phyloP scores from a whole-genome alignment of 208 protist genomes.

The Acanthamoeba lenticulata region DNA sequence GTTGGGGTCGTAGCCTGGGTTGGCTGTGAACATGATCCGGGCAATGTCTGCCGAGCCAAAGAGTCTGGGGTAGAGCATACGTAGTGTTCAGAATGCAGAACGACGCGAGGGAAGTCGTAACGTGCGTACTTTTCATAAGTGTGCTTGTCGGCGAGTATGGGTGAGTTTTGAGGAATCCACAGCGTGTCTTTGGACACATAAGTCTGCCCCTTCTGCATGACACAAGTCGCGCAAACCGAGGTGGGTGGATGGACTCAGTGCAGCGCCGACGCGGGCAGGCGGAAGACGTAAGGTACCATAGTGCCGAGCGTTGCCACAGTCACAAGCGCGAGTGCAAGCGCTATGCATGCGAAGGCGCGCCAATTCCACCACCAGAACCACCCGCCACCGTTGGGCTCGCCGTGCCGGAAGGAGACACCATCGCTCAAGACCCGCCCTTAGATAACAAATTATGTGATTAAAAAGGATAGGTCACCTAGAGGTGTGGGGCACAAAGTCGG shows the following conservation, averaged over 20 bases:
- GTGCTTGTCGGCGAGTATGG: background rate
- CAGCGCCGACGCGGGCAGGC: background rate
- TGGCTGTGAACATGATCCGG: slow-evolving; percentile 12
- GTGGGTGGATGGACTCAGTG: background rate
- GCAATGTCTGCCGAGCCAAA: background rate
- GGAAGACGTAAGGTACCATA: background rate
- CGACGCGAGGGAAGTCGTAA: background rate
- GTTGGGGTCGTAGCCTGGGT: background rate
- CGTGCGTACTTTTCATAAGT: background rate
- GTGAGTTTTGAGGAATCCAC: background rate
- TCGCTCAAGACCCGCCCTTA: background rate
- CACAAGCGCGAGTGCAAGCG: background rate
- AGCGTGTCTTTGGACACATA: background rate
- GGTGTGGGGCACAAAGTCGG: background rate
- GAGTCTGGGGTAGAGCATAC: background rate
- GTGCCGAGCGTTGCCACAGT: background rate
- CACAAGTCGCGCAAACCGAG: too few species aligned
- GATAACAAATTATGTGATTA: background rate
- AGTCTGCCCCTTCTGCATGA: background rate
- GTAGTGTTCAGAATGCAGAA: background rate
- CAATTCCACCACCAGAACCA: slow-evolving; percentile 28
- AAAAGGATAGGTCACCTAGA: background rate
- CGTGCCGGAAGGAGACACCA: background rate
- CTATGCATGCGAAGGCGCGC: background rate
- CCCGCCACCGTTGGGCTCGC: background rate